phyloP scores from a whole-genome alignment of 495 filamentous ascomycete genomes.

The Penicillium crystallinum region DNA sequence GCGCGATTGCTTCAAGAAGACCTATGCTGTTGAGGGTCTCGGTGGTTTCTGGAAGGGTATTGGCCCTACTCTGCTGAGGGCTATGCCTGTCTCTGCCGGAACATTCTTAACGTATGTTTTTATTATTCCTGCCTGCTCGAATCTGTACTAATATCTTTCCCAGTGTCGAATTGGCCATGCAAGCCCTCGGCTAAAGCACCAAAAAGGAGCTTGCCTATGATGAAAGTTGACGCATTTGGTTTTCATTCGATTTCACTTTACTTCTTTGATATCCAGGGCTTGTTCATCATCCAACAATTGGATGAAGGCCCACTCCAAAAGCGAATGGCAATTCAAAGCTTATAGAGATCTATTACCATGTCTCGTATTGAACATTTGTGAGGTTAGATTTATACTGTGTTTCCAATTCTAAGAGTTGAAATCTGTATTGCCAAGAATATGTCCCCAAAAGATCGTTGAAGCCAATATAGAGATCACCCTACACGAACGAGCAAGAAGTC shows the following conservation, averaged over 20 bases:
- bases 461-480: too few species aligned
- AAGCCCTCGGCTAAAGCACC: conserved; percentile 34
- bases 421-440: not conserved
- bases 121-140: not conserved
- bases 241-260: conserved; percentile 12
- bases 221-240: conserved; percentile 14
- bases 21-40: conserved; percentile 67
- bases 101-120: conserved; percentile 76
- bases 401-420: not conserved
- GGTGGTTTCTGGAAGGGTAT: conserved; percentile 95
- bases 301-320: conserved; percentile 19
- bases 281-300: conserved; percentile 18
- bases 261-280: conserved; percentile 32
- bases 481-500: too few species aligned
- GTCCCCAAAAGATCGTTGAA: too few species aligned
- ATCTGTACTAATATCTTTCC: conserved; percentile 9
- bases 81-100: conserved; percentile 95
- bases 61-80: conserved; percentile 86
- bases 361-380: not conserved
- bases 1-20: conserved; percentile 86
- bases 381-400: not conserved
- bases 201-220: conserved; percentile 2
- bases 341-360: conserved; percentile 12
- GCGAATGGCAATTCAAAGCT: conserved; percentile 6
- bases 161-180: conserved; percentile 46